phyloP scores from a whole-genome alignment of 2,329 filamentous ascomycete genomes.

The Drechslerella stenobrocha region DNA sequence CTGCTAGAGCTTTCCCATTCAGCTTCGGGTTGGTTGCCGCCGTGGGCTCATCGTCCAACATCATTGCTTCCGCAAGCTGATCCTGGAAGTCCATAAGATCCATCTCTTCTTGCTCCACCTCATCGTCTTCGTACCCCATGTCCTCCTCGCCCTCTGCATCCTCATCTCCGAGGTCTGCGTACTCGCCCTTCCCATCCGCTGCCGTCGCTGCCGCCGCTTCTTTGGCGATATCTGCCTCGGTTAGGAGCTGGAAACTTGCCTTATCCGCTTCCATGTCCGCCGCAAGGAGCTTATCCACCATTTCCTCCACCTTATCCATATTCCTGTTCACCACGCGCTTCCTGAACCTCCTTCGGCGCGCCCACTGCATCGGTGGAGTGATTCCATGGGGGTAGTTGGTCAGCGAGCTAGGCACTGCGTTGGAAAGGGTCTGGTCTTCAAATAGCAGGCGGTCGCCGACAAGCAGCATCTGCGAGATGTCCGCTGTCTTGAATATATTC shows the following conservation, averaged over 20 bases:
- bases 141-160: constrained; percentile 54
- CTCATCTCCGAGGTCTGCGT: constrained; percentile 56
- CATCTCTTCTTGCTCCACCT: constrained; percentile 50
- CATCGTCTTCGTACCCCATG: constrained; percentile 55
- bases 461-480: constrained; percentile 67
- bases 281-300: constrained; percentile 61
- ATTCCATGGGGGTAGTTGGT: constrained; percentile 63
- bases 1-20: constrained; percentile 53
- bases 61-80: constrained; percentile 52
- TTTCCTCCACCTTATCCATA: constrained; percentile 63
- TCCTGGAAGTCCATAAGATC: constrained; percentile 53
- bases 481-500: constrained; percentile 72
- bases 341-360: constrained; percentile 63
- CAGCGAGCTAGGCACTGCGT: constrained; percentile 57
- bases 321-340: constrained; percentile 63
- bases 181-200: constrained; percentile 54
- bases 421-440: constrained; percentile 61
- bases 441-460: constrained; percentile 65
- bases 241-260: constrained; percentile 57
- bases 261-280: constrained; percentile 58
- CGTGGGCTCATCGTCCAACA: constrained; percentile 52
- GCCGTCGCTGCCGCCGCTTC: constrained; percentile 52
- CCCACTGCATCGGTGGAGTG: constrained; percentile 65
- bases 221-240: constrained; percentile 55
- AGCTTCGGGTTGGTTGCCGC: constrained; percentile 50